Evolutionary conservation across 129 eudicot species (phyloP).

Genomic region (Flaveria brownii): DNA sequence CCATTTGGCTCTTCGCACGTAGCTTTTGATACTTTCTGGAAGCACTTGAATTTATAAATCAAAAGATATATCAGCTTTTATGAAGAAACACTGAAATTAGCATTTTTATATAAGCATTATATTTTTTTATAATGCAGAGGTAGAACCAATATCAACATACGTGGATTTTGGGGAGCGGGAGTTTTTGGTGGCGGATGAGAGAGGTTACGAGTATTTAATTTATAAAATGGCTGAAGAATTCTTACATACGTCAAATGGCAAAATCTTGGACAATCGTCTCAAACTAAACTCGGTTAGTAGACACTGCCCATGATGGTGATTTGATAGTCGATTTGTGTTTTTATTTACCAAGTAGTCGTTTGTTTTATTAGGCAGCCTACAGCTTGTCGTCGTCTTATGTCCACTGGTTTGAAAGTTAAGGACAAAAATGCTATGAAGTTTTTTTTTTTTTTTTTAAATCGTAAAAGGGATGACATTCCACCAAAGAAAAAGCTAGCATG

Average conservation of each 20-base stretch:
- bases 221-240: constrained; percentile 70
- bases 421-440: too few relatives aligned
- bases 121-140: constrained; percentile 52
- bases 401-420: too few relatives aligned
- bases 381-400: neutral
- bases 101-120: too few relatives aligned
- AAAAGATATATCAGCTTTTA: too few relatives aligned
- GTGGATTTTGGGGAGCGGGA: constrained; percentile 88
- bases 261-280: constrained; percentile 67
- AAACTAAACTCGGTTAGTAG: constrained; percentile 72
- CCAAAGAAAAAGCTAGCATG: too few relatives aligned
- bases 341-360: constrained; percentile 16
- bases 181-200: constrained; percentile 82
- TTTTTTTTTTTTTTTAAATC: too few relatives aligned
- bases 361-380: constrained; percentile 37
- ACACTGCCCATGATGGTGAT: constrained; percentile 11
- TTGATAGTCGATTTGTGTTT: constrained; percentile 4
- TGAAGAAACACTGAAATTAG: too few relatives aligned
- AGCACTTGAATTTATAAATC: too few relatives aligned
- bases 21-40: too few relatives aligned
- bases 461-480: too few relatives aligned
- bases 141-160: constrained; percentile 90
- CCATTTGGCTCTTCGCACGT: too few relatives aligned
- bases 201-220: constrained; percentile 78
- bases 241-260: constrained; percentile 55